Base-by-base conservation (phyloP, 129 eudicot genomes). In the Chrysanthemum seticuspe region DNA sequence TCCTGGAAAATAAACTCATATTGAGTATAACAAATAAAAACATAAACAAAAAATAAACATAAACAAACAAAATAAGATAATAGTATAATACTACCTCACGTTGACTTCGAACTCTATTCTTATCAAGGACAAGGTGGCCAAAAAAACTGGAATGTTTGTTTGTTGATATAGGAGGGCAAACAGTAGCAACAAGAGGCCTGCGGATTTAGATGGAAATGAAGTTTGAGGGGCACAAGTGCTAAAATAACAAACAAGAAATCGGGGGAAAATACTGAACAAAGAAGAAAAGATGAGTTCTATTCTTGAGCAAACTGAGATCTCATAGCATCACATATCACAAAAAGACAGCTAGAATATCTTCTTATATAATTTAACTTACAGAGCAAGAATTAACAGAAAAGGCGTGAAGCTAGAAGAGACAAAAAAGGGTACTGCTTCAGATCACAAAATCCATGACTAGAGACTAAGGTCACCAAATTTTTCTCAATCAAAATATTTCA, bases 181-280 rank as follows among this genome's bases (percentile, higher is more conserved):
- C 55, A 77, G 78, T 67, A 19, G 72, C 92, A 60, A 93, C 89
- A 76, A 93, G 87, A 64, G 92, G 91, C 85, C 98, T 93, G 83
- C 34, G 51, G 72, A 62, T 11, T 54, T 4, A 47, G 29, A 23
- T 15, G 50, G 47, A 40, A 40, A 44, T 15, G 16, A 10, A 67
- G 34, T 49, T 34, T 61, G 51, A 10, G 4, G 12, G 49, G 45
- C 53, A 56, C 53, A 12, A 60, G 68, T 9, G 64, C 48, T 44
- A 23, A 67, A 55, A 44, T 36, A 67, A 12, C 9, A 1, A 23
- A 5, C 12, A 67, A 56, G 69, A 51, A 27, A 31, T 48, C 13
- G 64, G 52, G 6, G 40, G 56, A 14, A 44, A 36, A 13, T 40
- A 54, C 56, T 55, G 12, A 31, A 63, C 36, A 63, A 51, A 61